Evolutionary conservation across 1,139 yeast genomes (phyloP), one percentile per base, ranked within the genome.

Genomic region (Suhomyces wounanorum): DNA sequence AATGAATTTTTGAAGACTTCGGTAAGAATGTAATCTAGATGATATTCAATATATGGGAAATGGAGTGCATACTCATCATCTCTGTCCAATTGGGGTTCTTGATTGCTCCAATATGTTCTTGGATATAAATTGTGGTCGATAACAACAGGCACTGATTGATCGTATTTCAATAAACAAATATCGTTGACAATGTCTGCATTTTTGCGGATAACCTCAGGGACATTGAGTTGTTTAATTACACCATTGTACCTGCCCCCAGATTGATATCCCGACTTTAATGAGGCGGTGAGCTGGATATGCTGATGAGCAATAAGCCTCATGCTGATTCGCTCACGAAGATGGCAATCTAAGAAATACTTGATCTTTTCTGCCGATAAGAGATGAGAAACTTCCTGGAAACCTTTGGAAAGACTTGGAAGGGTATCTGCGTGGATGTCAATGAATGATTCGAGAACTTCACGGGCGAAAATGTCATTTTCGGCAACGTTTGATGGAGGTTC

Each of bases 1-100:
- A 87, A 85, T 2, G 96, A 81, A 66, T 92, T 92, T 66, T 92
- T 92, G 60, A 92, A 75, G n/a, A 92, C 67, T 67, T 92, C 99
- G 21, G 89, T 89, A 48, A 91, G 75, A 44, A 92, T 83, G 63
- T 94, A 92, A 66, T 92, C 97, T 47, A 94, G 68, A 63, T 92
- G 96, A 48, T 85, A 86, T 33, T 94, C 92, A 44, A 92, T 86
- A 65, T 90, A 92, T 0, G 97, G 94, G 65, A 91, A 81, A 4
- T 62, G 54, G 13, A 60, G 55, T 5, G 68, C 60, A 11, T 48
- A 30, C 13, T 58, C 63, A 42, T 64, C 63, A 13, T 63, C 57
- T 37, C 51, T 51, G n/a, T 60, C 56, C 25, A 64, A 52, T 10
- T 59, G 59, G n/a, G 70, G 70, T 47, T 69, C 74, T 49, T 58